Evolutionary conservation across 805 yeast genomes (phyloP).

Genomic region (Kodamaea nitidulidarum): DNA sequence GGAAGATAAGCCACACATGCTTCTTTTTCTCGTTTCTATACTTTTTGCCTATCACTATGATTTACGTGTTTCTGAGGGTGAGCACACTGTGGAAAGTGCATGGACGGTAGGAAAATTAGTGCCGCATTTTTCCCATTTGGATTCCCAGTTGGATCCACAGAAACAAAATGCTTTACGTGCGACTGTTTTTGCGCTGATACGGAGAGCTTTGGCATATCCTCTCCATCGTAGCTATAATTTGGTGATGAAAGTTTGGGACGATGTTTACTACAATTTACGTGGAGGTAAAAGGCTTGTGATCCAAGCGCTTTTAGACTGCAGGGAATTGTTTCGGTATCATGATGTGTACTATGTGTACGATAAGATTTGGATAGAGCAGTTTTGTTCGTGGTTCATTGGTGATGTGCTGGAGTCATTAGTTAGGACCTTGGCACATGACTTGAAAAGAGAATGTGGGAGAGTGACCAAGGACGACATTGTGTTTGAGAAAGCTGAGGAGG

Average conservation of each 20-base stretch:
- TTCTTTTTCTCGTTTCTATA: constrained; percentile 60
- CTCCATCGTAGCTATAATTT: constrained; percentile 69
- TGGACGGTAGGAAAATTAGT: constrained; percentile 89
- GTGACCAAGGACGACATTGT: constrained; percentile 46
- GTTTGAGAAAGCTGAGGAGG: constrained; percentile 48
- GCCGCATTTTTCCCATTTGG: constrained; percentile 76
- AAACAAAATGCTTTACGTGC: constrained; percentile 42
- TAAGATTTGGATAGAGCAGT: constrained; percentile 70
- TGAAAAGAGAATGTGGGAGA: constrained; percentile 40
- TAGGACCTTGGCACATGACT: constrained; percentile 63
- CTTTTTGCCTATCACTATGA: constrained; percentile 77
- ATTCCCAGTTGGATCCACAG: constrained; percentile 46
- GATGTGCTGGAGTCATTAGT: constrained; percentile 56
- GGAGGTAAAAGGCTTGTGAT: constrained; percentile 69
- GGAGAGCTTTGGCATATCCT: constrained; percentile 78
- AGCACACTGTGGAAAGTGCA: constrained; percentile 77
- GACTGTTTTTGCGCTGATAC: constrained; percentile 54
- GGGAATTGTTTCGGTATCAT: constrained; percentile 76
- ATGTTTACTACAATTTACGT: constrained; percentile 58
- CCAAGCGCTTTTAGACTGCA: constrained; percentile 52
- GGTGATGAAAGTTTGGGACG: constrained; percentile 64
- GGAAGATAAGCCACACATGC: constrained; percentile 46
- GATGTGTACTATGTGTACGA: constrained; percentile 84
- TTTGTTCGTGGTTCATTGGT: constrained; percentile 67
- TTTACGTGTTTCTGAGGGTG: constrained; percentile 64